Evolutionary conservation across 208 protist genomes (phyloP), one percentile per base, ranked within the genome.

Genomic region (Herpetomonas tarakana): DNA sequence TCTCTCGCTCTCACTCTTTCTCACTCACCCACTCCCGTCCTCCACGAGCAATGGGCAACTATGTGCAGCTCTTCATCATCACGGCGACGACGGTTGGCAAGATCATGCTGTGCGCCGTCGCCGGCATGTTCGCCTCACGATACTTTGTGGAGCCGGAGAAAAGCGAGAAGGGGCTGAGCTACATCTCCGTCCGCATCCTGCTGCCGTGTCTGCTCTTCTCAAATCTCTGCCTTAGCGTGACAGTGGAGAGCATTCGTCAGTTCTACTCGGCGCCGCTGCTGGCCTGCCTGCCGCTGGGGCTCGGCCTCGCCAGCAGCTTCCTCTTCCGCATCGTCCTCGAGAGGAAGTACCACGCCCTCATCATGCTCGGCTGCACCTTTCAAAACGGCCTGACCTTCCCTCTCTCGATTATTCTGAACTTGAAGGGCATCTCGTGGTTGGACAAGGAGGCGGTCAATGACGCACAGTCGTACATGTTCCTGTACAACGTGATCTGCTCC

Each of bases 151-250:
- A 58, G 7, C 64, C 53, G 1, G 52, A 77, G 29, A 41, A 61
- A 31, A 86, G 69, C 27, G 56, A 77, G 45, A 78, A 75, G 24
- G 81, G 81, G 7, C 61, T 92, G 18, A 83, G 68, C 51, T 76
- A 76, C 57, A 81, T 92, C 28, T 74, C 78, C 24, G 65, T 81
- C 28, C 60, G 63, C 9, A 75, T 92, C 1, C 76, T 92, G 24
- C 71, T 92, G 31, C 86, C 86, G 11, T 88, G 78, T 58, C 67
- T 92, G 29, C 65, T 89, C 21, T 89, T 89, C 46, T 67, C 74
- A 0, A 89, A 85, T 38, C 72, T 92, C 2, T 81, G 76, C 14
- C 47, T 88, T 3, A 67, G 65, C 26, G 70, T 92, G n/a, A 83
- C 81, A 3, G 86, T 74, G 81, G 69, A 76, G 29, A 44, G 62